Conservation (phyloP, 1,284 basidiomycete species). For the Vanrija sp. region DNA sequence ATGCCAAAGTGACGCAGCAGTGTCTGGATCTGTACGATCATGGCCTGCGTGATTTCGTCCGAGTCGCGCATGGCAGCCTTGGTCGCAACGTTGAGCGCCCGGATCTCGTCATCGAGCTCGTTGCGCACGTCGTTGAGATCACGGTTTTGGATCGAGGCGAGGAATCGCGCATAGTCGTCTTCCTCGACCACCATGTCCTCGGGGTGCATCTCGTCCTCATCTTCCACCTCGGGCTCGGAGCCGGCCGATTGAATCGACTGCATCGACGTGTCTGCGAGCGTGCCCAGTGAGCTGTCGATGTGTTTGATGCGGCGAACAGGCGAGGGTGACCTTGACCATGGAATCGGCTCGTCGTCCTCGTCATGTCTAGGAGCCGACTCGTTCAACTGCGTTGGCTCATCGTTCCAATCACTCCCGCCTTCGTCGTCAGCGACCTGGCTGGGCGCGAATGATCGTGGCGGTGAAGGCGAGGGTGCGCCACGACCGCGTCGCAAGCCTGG, state of each 20-base stretch:
- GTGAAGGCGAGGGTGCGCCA: not conserved
- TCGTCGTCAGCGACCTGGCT: conserved; percentile 11
- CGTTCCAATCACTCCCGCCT: conserved; percentile 7
- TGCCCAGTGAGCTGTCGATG: no score
- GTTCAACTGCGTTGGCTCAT: not conserved
- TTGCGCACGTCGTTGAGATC: conserved; percentile 72
- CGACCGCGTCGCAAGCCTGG: not conserved
- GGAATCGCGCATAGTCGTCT: conserved; percentile 83
- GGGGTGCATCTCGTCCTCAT: conserved; percentile 59
- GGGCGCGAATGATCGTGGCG: not conserved
- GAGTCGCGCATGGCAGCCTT: conserved; percentile 88
- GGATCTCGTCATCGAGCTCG: conserved; percentile 92
- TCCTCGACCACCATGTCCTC: conserved; percentile 71
- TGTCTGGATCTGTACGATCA: conserved; percentile 92
- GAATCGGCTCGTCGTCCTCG: conserved; percentile 34
- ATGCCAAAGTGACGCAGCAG: conserved; percentile 93
- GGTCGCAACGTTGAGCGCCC: conserved; percentile 70
- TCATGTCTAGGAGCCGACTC: not conserved
- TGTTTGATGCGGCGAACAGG: conserved; percentile 19
- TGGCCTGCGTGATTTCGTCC: conserved; percentile 90
- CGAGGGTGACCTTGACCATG: conserved; percentile 46
- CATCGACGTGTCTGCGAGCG: not conserved
- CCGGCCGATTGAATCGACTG: not conserved
- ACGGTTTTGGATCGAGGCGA: conserved; percentile 81
- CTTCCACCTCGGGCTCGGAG: conserved; percentile 22